A percentile compares a stretch with the other conserved stretches of the same genome.
Conservation (phyloP, 2,329 filamentous ascomycete species). For the Penicillium sp. region DNA sequence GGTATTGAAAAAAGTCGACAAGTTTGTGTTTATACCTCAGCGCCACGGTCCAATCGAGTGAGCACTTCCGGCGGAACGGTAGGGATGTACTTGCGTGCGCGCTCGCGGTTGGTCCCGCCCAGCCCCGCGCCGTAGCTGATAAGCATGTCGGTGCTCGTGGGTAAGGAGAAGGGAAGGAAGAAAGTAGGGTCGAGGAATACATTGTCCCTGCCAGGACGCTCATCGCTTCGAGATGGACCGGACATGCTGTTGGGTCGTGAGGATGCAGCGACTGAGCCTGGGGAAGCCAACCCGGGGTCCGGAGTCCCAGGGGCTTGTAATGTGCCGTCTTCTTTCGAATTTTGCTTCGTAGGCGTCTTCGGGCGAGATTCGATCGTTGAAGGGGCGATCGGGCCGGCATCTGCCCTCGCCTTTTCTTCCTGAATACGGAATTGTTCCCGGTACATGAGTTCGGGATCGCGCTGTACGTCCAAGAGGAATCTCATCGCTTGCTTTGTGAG, state of each 20-base stretch:
- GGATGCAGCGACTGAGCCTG: constrained; percentile 25
- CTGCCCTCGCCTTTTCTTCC: constrained; percentile 25
- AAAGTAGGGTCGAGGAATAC: constrained; percentile 84
- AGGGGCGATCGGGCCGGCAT: constrained; percentile 14
- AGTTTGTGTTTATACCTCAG: constrained; percentile 13
- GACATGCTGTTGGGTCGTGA: constrained; percentile 27
- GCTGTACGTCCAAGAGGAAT: constrained; percentile 78
- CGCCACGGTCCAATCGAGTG: constrained; percentile 72
- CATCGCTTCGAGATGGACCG: constrained; percentile 23
- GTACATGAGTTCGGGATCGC: constrained; percentile 64
- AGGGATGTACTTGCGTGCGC: constrained; percentile 93
- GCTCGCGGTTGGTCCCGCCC: constrained; percentile 85
- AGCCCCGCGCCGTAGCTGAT: constrained; percentile 94
- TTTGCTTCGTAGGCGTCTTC: constrained; percentile 29
- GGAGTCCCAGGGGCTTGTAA: constrained; percentile 23
- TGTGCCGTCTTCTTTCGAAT: constrained; percentile 4
- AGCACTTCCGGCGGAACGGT: constrained; percentile 93
- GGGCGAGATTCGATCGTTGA: constrained; percentile 27
- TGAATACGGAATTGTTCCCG: constrained; percentile 38
- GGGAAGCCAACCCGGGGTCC: constrained; percentile 21
- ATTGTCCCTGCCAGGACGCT: constrained; percentile 30
- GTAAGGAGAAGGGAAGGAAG: constrained; percentile 92
- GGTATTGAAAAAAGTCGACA: background rate
- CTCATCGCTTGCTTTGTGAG: constrained; percentile 86
- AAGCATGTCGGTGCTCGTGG: constrained; percentile 96